phyloP scores from a whole-genome alignment of 352 stramenopile genomes.

The Pythium sukuiense region DNA sequence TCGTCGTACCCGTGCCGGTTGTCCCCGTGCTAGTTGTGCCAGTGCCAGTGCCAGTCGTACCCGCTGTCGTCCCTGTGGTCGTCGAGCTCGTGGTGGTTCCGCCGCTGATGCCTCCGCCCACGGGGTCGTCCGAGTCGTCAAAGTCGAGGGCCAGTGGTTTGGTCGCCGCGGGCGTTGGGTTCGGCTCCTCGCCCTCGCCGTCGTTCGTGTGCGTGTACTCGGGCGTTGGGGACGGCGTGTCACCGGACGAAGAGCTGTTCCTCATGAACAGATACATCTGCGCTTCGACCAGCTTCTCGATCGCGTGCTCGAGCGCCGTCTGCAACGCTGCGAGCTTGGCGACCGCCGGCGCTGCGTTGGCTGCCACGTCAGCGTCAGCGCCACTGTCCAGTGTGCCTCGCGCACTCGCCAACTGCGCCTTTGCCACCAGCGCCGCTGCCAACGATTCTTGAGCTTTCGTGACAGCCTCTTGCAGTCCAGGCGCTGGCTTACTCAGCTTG shows the following conservation, averaged over 20 bases:
- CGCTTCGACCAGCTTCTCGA: neutral
- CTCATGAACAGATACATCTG: neutral
- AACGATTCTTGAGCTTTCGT: neutral
- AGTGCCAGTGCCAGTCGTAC: no score
- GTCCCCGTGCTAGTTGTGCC: constrained; percentile 2
- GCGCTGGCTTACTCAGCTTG: neutral
- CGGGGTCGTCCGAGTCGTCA: neutral
- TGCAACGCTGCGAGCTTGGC: neutral
- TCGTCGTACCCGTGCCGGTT: neutral
- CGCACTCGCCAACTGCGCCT: neutral
- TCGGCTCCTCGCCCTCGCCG: neutral
- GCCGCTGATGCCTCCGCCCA: neutral
- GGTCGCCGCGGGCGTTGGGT: neutral
- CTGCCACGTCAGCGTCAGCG: neutral
- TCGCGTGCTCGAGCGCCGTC: neutral
- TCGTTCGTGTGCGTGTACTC: neutral
- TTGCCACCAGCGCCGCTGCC: neutral
- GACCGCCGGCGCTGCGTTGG: neutral
- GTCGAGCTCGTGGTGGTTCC: neutral
- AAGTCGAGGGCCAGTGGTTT: neutral
- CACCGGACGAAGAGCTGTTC: neutral
- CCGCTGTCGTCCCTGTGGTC: constrained; percentile 4
- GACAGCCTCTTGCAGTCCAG: neutral
- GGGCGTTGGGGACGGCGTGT: neutral
- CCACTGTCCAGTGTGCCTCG: neutral